Conservation (phyloP, 345 rosid species). For the Mercurialis annua region DNA sequence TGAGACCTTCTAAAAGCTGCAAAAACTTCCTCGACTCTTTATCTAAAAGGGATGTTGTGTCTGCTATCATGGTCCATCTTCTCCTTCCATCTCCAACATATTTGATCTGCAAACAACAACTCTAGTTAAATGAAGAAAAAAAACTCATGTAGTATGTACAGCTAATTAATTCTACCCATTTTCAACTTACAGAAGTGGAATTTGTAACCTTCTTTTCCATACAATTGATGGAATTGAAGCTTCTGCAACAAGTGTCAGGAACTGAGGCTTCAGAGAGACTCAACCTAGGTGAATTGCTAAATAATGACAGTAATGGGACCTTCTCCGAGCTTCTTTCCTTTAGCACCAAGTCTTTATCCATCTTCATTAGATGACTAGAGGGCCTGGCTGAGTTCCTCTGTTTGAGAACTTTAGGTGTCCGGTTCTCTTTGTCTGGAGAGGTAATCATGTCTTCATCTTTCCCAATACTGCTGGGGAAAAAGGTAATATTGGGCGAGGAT, state of each 20-base stretch:
- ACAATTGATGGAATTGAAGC: slow-evolving; percentile 23
- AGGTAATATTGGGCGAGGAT: slow-evolving; percentile 31
- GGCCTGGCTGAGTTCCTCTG: slow-evolving; percentile 31
- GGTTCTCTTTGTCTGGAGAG: slow-evolving; percentile 50
- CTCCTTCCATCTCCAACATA: slow-evolving; percentile 38
- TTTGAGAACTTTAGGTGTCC: slow-evolving; percentile 34
- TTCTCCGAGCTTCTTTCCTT: slow-evolving; percentile 41
- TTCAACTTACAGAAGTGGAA: slow-evolving; percentile 48
- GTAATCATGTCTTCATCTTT: slow-evolving; percentile 30
- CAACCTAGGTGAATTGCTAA: slow-evolving; percentile 29
- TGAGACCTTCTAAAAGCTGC: slow-evolving; percentile 82
- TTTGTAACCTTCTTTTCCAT: slow-evolving; percentile 24
- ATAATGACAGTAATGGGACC: slow-evolving; percentile 52
- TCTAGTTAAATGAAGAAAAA: background rate
- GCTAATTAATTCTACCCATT: background rate
- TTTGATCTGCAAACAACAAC: slow-evolving; percentile 40
- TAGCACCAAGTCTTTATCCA: slow-evolving; percentile 28
- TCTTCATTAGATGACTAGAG: slow-evolving; percentile 30
- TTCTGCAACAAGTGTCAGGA: slow-evolving; percentile 28
- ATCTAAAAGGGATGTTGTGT: slow-evolving; percentile 61
- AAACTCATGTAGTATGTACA: background rate
- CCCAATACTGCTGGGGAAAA: slow-evolving; percentile 28
- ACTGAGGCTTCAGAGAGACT: slow-evolving; percentile 33
- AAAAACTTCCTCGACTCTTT: slow-evolving; percentile 65
- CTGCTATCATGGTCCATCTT: slow-evolving; percentile 75